phyloP scores from a whole-genome alignment of 192 early-diverging fungal species.

The Coemansia sp. region DNA sequence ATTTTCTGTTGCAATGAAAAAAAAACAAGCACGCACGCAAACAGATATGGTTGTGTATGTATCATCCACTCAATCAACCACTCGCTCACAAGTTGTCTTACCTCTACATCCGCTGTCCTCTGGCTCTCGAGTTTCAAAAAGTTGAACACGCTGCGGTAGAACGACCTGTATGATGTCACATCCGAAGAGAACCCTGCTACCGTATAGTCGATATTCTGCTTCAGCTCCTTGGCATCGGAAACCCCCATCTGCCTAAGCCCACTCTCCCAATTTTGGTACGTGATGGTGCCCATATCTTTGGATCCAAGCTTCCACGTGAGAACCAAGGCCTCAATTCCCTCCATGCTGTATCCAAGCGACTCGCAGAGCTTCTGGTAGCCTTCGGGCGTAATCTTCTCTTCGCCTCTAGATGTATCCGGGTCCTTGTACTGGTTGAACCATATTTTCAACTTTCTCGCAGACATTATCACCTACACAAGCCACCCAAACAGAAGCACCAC shows the following conservation, averaged over 20 bases:
- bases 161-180: conserved; percentile 17
- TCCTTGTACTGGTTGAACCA: conserved; percentile 48
- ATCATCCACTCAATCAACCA: no score
- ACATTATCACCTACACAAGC: conserved; percentile 18
- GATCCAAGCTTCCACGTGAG: conserved; percentile 44
- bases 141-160: conserved; percentile 43
- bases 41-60: background rate
- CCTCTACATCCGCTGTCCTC: conserved; percentile 25
- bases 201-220: conserved; percentile 7
- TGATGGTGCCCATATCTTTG: conserved; percentile 31
- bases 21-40: background rate
- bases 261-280: conserved; percentile 24
- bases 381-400: conserved; percentile 29
- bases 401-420: conserved; percentile 26
- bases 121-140: conserved; percentile 30
- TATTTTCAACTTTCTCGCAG: conserved; percentile 12
- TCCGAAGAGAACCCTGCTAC: conserved; percentile 14
- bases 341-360: conserved; percentile 31
- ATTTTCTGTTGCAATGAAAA: background rate
- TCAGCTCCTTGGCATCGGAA: conserved; percentile 13
- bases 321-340: conserved; percentile 40
- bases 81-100: conserved; percentile 3
- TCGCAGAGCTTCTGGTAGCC: conserved; percentile 45
- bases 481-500: no score
- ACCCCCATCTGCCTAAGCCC: conserved; percentile 26